Evolutionary conservation across 306 rosid genomes (phyloP), one percentile per base, ranked within the genome.

Genomic region (Alnus rubra): DNA sequence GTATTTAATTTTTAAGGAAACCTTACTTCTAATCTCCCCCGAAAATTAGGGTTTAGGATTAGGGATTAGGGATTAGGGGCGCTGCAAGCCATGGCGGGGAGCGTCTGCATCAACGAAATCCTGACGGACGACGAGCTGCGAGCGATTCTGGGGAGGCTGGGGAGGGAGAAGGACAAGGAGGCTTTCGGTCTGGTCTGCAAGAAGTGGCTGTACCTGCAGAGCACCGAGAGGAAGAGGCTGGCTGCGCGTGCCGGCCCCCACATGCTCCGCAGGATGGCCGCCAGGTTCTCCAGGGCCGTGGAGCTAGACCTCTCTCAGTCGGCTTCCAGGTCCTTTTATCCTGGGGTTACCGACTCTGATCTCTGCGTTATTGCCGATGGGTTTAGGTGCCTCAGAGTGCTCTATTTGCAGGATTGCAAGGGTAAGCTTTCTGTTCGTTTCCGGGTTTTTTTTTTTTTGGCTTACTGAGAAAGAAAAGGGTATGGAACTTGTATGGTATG

Each of bases 291-390:
- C 33, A 81, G 92, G 49, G 88, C 93, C 79, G 79, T 76, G 45
- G 94, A 95, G 58, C 78, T 95, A 76, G 98, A 93, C 80, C 92
- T 93, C 35, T 90, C 98, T 2, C 99, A 93, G 86, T 95, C 98
- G n/a, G 19, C 69, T 84, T 90, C 98, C 73, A 88, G 99, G n/a
- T 95, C 99, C 68, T 95, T 95, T 83, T 91, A 82, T 75, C 99
- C 99, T 5, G 99, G 99, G 2, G 93, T 93, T 49, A 87, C 91
- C 7, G 92, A 95, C 84, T 91, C 98, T 14, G 98, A 93, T 78
- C 98, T 92, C 67, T 35, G 86, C 50, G 96, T 95, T 73, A 88
- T 93, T 50, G 96, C 96, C 39, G 79, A 74, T 47, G 92, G 96
- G 1, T 93, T 95, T 78, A 80, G 23, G 28, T 95, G 84, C 87